A percentile compares a stretch with the other conserved stretches of the same genome.
Conservation (phyloP, 495 filamentous ascomycete species). For the Cercophora samala region DNA sequence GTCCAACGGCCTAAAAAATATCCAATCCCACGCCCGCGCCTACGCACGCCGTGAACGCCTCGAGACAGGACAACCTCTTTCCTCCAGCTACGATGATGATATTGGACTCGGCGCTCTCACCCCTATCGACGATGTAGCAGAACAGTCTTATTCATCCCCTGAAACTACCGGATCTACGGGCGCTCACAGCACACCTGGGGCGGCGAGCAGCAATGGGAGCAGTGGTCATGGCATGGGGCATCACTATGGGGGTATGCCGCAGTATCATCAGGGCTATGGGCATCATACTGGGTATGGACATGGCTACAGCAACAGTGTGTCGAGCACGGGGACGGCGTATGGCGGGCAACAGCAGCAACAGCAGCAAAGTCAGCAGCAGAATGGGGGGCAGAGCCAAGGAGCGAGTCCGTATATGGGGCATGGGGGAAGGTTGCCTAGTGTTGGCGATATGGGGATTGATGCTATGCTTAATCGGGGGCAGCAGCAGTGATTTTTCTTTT, state of each 20-base stretch:
- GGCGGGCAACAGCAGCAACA: not conserved
- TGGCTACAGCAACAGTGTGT: conserved; percentile 42
- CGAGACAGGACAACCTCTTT: conserved; percentile 38
- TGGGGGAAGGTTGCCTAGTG: conserved; percentile 47
- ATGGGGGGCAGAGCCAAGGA: conserved; percentile 32
- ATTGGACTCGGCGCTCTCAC: conserved; percentile 47
- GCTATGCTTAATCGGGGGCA: conserved; percentile 48
- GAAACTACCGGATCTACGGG: conserved; percentile 34
- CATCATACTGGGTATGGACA: conserved; percentile 23
- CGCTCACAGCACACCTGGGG: conserved; percentile 35
- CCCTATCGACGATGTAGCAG: conserved; percentile 47
- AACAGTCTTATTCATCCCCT: conserved; percentile 47
- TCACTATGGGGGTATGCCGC: not conserved
- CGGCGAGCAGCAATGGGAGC: conserved; percentile 34
- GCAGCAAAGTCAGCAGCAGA: not conserved
- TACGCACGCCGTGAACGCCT: conserved; percentile 51
- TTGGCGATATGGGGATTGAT: conserved; percentile 55
- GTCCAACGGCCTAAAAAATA: conserved; percentile 57
- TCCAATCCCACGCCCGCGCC: conserved; percentile 52
- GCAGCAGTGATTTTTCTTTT: conserved; percentile 24
- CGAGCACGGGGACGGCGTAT: conserved; percentile 34
- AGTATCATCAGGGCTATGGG: conserved; percentile 21
- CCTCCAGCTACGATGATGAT: conserved; percentile 48
- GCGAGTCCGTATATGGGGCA: conserved; percentile 47
- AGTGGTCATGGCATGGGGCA: conserved; percentile 31